phyloP scores from a whole-genome alignment of 441 rosid genomes.

The Corymbia citriodora region DNA sequence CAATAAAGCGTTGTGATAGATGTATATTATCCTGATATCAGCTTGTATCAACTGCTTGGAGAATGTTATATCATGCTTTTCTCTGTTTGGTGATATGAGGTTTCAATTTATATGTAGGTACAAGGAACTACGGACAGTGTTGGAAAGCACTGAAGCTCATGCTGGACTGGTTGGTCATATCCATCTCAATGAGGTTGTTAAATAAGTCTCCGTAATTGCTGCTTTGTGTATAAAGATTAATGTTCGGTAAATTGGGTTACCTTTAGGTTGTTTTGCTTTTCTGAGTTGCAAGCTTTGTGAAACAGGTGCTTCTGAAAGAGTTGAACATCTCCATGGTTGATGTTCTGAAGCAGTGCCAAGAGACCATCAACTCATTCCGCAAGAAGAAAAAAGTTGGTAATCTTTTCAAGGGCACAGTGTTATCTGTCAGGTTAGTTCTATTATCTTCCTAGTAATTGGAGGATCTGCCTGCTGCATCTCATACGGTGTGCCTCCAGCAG shows the following conservation, averaged over 20 bases:
- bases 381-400: conserved; percentile 60
- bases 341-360: conserved; percentile 67
- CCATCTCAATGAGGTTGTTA: conserved; percentile 69
- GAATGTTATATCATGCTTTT: not conserved
- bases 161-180: conserved; percentile 76
- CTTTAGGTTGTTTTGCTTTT: conserved; percentile 10
- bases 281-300: conserved; percentile 13
- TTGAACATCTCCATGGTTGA: conserved; percentile 51
- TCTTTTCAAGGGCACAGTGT: conserved; percentile 35
- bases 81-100: not conserved
- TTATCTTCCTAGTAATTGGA: not conserved
- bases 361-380: conserved; percentile 35
- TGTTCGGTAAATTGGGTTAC: not conserved
- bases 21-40: not conserved
- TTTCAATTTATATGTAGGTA: conserved; percentile 43
- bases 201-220: not conserved
- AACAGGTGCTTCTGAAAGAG: conserved; percentile 58
- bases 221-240: not conserved
- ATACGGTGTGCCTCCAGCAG: not conserved
- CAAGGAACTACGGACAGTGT: conserved; percentile 30
- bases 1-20: not conserved
- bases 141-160: conserved; percentile 39
- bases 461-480: not conserved
- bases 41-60: not conserved
- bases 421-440: conserved; percentile 66